Base-by-base conservation (phyloP, 805 yeast genomes). In the Jamesozyma piceae region DNA sequence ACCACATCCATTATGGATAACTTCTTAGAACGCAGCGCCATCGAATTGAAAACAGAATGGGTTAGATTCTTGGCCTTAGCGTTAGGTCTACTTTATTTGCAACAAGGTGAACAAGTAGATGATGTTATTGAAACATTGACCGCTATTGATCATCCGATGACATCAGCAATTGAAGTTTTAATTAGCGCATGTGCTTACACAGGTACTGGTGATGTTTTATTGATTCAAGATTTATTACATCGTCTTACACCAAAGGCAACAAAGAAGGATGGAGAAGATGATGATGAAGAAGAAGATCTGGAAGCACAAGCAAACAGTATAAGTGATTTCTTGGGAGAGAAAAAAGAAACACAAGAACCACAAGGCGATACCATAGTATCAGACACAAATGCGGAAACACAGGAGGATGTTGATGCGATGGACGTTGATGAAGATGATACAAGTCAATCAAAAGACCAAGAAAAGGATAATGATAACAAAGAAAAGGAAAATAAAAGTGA, bases 191-290 rank as follows among this genome's bases (percentile, higher is more conserved):
- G 97, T 68, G 95, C 97, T 3, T 89, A 83, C 67, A 94, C 96
- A 10, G 98, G 97, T 49, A 87, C 97, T 32, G 98, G 98, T 52
- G 92, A 92, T 61, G 98, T 92, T 27, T 74, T 92, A 48, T 92
- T 89, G 68, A 84, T 92, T 48, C 98, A 92, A 69, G 79, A 86
- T 31, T 72, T 92, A 57, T 74, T 90, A 55, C 95, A 87, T 55
- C 87, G 88, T 74, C 77, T 92, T 58, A 82, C 95, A 5, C 75
- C 76, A 37, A 67, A 66, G 43, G 78, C 80, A n/a, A 77, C 77
- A 52, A 77, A 80, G 35, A 66, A 67, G 43, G 83, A 77, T 38
- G 69, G 69, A 17, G 69, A 69, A 11, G 78, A 73, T 17, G 83
- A 77, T 8, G 80, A 77, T 34, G 83, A 77, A 17, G 69, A 67